Evolutionary conservation across 805 yeast species (phyloP), one percentile per base, ranked within the genome.

Genomic region (Candida golubevii): DNA sequence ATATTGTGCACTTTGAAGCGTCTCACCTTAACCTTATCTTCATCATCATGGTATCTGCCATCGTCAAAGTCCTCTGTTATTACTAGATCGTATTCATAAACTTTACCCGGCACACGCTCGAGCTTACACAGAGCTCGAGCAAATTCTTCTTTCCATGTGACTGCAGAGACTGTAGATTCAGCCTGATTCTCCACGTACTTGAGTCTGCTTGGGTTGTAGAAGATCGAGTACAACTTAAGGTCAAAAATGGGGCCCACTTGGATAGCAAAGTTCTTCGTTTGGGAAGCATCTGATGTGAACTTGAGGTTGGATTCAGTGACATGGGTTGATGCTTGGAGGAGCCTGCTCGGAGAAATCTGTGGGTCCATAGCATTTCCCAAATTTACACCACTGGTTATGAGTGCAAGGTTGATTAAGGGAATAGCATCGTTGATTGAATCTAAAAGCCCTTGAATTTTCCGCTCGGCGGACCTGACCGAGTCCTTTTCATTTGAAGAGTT

Each of bases 61-160:
- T 85, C 95, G 52, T 83, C 71, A 39, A 83, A 79, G 54, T 74
- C 75, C 53, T 86, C 90, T 5, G 56, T 56, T 1, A 85, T 67
- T 8, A 57, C 61, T 13, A 85, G 46, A 5, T 56, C 61, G 57
- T 82, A 83, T 9, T 56, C 41, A 55, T 62, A 82, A 6, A 54
- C 48, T 10, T 46, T 44, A 6, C 39, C 52, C 33, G 38, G 35
- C 26, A 77, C 42, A 56, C 55, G 34, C 27, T 53, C 44, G 4
- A 85, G 53, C 31, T 61, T 62, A 0, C 79, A 76, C 42, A 60
- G 56, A 30, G 83, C 77, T 44, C 79, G 72, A 13, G 88, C 82
- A 61, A 70, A 77, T 39, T 81, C 82, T 51, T 86, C 95, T 50
- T 82, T 83, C 95, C 95, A 86, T 2, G 78, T 69, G 2, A 85